Evolutionary conservation across 805 yeast species (phyloP), one percentile per base, ranked within the genome.

Genomic region (Candida nemodendra): DNA sequence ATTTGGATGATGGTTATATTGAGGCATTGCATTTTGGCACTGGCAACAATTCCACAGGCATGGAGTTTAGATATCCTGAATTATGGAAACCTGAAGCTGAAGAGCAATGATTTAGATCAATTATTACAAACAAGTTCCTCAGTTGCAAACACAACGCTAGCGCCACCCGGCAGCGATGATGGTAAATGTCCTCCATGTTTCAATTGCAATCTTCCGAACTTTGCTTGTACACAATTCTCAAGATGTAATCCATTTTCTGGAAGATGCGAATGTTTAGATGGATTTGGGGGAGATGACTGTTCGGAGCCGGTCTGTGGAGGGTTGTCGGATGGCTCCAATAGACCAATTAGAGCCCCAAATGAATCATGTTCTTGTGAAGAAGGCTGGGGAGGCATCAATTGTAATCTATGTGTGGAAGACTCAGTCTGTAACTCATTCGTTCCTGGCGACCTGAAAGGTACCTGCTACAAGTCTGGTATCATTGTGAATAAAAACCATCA

Each of bases 301-400:
- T 74, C 88, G 1, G 74, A 76, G 51, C 97, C 99, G 0, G 61
- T 76, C 24, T 93, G 99, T 68, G 99, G 98, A 2, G 71, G 87
- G 0, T 68, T 90, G 13, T 62, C 80, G 0, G 80, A 78, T 44
- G 89, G 85, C 23, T 66, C 66, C 29, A 56, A 61, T 26, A 71
- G 98, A 41, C 95, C 95, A 0, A 49, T 73, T 9, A 68, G 93
- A 54, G 63, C 76, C 5, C 50, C 66, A 16, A 74, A 71, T 11
- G 62, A 71, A 1, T 49, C 69, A 0, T 93, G 99, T 63, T 66
- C 66, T 0, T 91, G 99, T 64, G 74, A 75, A 34, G 71, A 71
- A 3, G 99, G 99, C 3, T 93, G 99, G 99, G 66, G 69, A 4
- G 98, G 99, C 30, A 84, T 93, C 56, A 93, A 93, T 57, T 93